Evolutionary conservation across 148 eudicot genomes (phyloP).

Genomic region (Chenopodium formosanum): DNA sequence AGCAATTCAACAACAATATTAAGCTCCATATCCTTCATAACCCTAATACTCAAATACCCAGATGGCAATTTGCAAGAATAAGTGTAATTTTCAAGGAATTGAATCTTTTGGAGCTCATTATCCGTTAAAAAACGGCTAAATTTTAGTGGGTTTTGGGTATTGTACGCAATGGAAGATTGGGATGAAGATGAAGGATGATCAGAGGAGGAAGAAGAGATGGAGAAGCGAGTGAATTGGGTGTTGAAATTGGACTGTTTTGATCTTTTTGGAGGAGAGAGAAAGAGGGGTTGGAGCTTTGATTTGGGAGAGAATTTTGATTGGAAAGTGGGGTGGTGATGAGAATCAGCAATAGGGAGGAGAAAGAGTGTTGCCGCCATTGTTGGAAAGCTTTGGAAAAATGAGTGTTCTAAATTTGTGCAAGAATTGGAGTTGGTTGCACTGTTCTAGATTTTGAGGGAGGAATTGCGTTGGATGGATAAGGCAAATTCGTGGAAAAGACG

Average conservation of each 20-base stretch:
- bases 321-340: conserved; percentile 6
- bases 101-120: conserved; percentile 52
- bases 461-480: too few relatives aligned
- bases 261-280: conserved; percentile 10
- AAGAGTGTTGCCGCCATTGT: conserved; percentile 31
- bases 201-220: conserved; percentile 23
- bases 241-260: conserved; percentile 3
- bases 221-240: conserved; percentile 11
- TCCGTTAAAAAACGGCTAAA: conserved; percentile 42
- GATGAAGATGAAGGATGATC: conserved; percentile 13
- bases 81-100: conserved; percentile 44
- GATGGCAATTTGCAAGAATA: conserved; percentile 50
- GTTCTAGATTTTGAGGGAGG: too few relatives aligned
- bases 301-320: conserved; percentile 13
- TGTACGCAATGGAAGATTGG: conserved; percentile 18
- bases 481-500: too few relatives aligned
- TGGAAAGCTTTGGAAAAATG: neutral
- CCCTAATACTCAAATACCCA: conserved; percentile 53
- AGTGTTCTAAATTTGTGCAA: neutral
- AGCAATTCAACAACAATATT: conserved; percentile 50
- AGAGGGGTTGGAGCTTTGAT: conserved; percentile 12
- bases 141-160: conserved; percentile 38
- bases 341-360: neutral
- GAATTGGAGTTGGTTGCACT: neutral
- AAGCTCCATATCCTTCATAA: conserved; percentile 57